Evolutionary conservation across 1,284 basidiomycete species (phyloP).

Genomic region (Irpex sp.): DNA sequence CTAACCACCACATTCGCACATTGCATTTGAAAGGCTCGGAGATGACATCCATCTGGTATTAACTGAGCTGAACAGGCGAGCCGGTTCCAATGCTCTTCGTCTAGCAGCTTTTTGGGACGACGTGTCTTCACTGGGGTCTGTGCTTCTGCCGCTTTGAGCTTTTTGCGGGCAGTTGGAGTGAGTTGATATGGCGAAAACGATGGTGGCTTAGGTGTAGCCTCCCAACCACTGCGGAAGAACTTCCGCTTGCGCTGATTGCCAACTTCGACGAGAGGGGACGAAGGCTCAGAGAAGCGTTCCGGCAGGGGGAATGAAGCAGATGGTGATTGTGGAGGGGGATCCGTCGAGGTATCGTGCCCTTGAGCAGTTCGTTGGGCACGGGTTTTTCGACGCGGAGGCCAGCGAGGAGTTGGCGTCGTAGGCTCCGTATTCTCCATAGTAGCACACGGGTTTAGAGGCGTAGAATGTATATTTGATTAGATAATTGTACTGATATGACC

Average conservation of each 20-base stretch:
- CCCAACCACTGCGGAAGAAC: background rate
- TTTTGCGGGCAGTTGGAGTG: background rate
- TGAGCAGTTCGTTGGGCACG: no score
- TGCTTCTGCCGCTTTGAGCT: no score
- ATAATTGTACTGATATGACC: no score
- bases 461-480: background rate
- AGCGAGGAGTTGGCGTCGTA: background rate
- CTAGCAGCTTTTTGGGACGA: background rate
- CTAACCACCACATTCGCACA: background rate
- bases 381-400: background rate
- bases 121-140: no score
- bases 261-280: background rate
- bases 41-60: background rate
- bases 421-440: background rate
- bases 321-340: no score
- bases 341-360: no score
- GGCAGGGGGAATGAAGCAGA: background rate
- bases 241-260: background rate
- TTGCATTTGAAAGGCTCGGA: background rate
- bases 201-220: background rate
- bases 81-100: background rate
- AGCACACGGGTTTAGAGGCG: background rate
- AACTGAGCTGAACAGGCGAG: background rate
- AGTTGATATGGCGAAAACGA: background rate
- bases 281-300: background rate